phyloP scores from a whole-genome alignment of 176 grass and related monocot species.

The Carex pumila region DNA sequence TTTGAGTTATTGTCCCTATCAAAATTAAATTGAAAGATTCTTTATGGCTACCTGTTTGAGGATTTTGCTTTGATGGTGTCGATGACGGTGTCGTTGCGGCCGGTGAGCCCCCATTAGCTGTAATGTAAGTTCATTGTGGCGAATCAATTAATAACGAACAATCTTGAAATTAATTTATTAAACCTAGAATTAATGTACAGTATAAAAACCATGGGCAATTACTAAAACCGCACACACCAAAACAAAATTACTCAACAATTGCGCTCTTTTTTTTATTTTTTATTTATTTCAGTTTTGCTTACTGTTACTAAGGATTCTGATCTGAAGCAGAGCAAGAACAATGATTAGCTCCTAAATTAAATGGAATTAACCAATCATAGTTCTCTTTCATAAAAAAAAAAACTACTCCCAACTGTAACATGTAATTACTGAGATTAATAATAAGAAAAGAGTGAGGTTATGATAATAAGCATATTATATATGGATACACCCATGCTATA shows the following conservation, averaged over 20 bases:
- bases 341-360: neutral
- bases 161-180: neutral
- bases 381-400: neutral
- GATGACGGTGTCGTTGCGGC: neutral
- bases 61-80: slow-evolving; percentile 6
- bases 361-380: neutral
- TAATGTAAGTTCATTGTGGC: neutral
- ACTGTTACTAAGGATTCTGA: neutral
- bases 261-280: neutral
- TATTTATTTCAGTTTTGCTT: neutral
- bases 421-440: neutral
- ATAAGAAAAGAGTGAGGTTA: too few species aligned
- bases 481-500: too few species aligned
- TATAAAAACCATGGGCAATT: too few species aligned
- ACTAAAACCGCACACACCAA: too few species aligned
- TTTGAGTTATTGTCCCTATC: neutral
- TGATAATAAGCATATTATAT: too few species aligned
- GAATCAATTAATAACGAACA: neutral
- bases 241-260: neutral
- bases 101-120: slow-evolving; percentile 2
- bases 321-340: neutral
- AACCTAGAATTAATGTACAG: neutral
- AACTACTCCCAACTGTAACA: neutral
- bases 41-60: neutral
- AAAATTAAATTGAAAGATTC: neutral